Conservation (phyloP, 805 yeast genomes). For the Kuraishia capsulata region DNA sequence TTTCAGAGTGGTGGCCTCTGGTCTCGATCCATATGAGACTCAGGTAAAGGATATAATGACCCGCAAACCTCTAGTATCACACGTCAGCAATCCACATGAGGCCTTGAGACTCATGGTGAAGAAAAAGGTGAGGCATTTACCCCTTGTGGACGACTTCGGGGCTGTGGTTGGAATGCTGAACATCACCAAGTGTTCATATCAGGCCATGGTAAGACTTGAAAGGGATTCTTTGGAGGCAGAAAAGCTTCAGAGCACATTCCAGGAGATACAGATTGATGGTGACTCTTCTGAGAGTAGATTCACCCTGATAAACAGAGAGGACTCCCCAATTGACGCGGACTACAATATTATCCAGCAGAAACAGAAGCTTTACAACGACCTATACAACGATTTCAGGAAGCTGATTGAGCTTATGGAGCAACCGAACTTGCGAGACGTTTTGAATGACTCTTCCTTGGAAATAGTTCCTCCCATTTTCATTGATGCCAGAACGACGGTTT, state of each 20-base stretch:
- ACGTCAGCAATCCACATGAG: constrained; percentile 27
- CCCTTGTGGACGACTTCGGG: constrained; percentile 26
- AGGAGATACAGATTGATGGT: constrained; percentile 10
- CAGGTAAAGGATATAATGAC: constrained; percentile 31
- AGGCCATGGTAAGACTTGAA: constrained; percentile 33
- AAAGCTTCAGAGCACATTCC: constrained; percentile 19
- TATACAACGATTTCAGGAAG: constrained; percentile 21
- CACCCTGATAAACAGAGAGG: not conserved
- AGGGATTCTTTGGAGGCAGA: constrained; percentile 28
- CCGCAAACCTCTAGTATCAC: constrained; percentile 23
- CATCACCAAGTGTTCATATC: constrained; percentile 37
- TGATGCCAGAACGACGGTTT: constrained; percentile 26
- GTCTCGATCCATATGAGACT: constrained; percentile 16
- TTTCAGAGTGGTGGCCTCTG: constrained; percentile 26
- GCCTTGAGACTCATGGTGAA: constrained; percentile 33
- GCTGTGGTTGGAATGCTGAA: constrained; percentile 32
- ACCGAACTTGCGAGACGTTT: constrained; percentile 25
- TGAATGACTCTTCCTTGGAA: constrained; percentile 15
- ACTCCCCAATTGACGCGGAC: constrained; percentile 14
- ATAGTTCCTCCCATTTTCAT: constrained; percentile 23
- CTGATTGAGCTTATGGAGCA: constrained; percentile 30
- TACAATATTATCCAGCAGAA: constrained; percentile 16
- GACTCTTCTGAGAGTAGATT: constrained; percentile 6
- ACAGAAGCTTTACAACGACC: constrained; percentile 16
- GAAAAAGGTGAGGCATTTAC: constrained; percentile 32